Evolutionary conservation across 2,329 filamentous ascomycete species (phyloP), one percentile per base, ranked within the genome.

Genomic region (Cladosporium phlei): DNA sequence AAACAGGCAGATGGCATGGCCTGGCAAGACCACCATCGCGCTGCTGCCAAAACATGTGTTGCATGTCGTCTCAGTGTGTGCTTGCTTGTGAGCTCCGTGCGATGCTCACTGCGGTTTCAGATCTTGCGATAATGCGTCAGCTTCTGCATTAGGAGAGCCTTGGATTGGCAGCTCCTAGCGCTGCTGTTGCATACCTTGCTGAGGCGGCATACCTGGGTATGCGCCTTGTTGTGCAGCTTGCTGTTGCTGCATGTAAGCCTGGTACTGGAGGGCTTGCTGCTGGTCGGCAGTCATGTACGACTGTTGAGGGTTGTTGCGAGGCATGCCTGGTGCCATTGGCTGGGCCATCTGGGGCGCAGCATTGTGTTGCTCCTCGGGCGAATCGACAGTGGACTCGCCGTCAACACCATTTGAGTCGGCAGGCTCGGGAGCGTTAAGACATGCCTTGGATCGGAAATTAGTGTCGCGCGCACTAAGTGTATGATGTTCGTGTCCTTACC

Each of bases 341-440:
- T 60, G 60, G n/a, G 61, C 55, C 52, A 65, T 64, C 12, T 59
- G 58, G n/a, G 61, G 54, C 17, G 59, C 56, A n/a, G 61, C 80
- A 61, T 86, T 83, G 54, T 82, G 71, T 51, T 89, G 83, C 67
- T 97, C 93, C 69, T 97, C 93, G 45, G 91, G 90, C 2, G 91
- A 94, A 56, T 96, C 89, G 61, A 88, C 85, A 54, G 66, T 63
- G 43, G 69, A 69, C 57, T 74, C 71, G 38, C 65, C 70, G 50
- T 75, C 73, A 50, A 75, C 70, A 53, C 72, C 73, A 51, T 76
- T 76, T 21, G 95, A 83, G 62, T 86, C 86, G 19, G 83, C 77
- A 40, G 91, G 90, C 68, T 98, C 93, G 32, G 93, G 93, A 16
- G 93, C 93, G 68, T 98, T 98, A 52, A 98, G 73, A 66, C 93